phyloP scores from a whole-genome alignment of 2,329 filamentous ascomycete genomes.

The Knoxdaviesia capensis region DNA sequence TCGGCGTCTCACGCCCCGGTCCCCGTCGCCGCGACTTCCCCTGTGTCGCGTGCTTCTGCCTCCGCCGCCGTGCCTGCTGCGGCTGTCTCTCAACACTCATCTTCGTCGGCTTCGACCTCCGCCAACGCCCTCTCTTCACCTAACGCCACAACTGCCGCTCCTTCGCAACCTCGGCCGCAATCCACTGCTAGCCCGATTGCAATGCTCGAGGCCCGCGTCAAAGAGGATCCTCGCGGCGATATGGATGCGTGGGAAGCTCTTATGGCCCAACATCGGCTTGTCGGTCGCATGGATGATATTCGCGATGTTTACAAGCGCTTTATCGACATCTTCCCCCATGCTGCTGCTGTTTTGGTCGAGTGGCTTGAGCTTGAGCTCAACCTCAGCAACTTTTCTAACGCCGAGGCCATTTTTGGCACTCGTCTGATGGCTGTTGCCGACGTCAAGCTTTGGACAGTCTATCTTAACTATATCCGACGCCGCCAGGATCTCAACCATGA shows the following conservation, averaged over 20 bases:
- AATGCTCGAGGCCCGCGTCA: slow-evolving; percentile 74
- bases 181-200: slow-evolving; percentile 43
- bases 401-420: slow-evolving; percentile 67
- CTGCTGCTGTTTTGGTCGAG: slow-evolving; percentile 82
- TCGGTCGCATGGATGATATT: slow-evolving; percentile 64
- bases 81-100: too few species aligned
- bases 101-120: too few species aligned
- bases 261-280: slow-evolving; percentile 66
- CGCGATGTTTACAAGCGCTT: slow-evolving; percentile 72
- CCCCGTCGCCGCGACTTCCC: too few species aligned
- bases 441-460: slow-evolving; percentile 77
- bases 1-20: too few species aligned
- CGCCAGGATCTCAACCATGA: slow-evolving; percentile 72
- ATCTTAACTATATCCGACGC: slow-evolving; percentile 86
- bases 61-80: too few species aligned
- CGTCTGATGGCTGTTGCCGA: slow-evolving; percentile 64
- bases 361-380: slow-evolving; percentile 83
- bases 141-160: background rate
- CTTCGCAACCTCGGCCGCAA: slow-evolving; percentile 1
- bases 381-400: slow-evolving; percentile 58
- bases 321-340: slow-evolving; percentile 69
- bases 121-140: background rate
- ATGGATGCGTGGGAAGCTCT: slow-evolving; percentile 79
- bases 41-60: too few species aligned
- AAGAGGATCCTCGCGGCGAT: slow-evolving; percentile 81